Conservation (phyloP, 1,139 yeast genomes). For the Suhomyces bokatorum region DNA sequence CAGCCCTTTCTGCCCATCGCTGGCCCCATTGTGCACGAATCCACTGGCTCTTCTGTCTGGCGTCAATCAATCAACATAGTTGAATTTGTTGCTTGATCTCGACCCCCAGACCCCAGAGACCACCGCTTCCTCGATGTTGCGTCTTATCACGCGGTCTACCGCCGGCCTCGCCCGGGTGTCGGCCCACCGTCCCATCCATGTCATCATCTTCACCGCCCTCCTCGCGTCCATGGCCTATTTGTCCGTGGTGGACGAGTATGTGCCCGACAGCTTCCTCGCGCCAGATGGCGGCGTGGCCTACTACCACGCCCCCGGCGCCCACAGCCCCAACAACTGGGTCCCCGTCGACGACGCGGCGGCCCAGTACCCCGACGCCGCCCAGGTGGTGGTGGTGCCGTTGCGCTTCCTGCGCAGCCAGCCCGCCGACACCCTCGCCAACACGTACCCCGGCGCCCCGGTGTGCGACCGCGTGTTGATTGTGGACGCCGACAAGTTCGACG, state of each 20-base stretch:
- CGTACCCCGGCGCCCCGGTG: constrained; percentile 32
- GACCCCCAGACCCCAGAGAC: background rate
- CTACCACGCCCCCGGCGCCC: constrained; percentile 47
- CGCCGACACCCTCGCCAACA: constrained; percentile 29
- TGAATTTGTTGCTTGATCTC: constrained; percentile 2
- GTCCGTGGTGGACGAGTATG: constrained; percentile 77
- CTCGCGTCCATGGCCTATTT: constrained; percentile 82
- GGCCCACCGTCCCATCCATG: constrained; percentile 87
- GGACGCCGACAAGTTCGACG: constrained; percentile 36
- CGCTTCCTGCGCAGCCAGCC: constrained; percentile 45
- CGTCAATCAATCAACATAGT: background rate
- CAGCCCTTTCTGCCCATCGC: too few relatives aligned
- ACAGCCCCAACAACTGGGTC: constrained; percentile 46
- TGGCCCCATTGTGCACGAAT: too few relatives aligned
- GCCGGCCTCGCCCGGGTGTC: constrained; percentile 59
- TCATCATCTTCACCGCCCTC: constrained; percentile 70
- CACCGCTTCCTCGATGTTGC: constrained; percentile 22
- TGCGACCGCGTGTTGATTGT: constrained; percentile 47
- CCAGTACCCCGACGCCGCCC: constrained; percentile 41
- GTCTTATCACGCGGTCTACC: constrained; percentile 33
- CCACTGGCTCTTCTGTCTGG: background rate
- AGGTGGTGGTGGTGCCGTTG: constrained; percentile 54
- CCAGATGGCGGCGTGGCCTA: constrained; percentile 29
- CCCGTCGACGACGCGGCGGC: constrained; percentile 26
- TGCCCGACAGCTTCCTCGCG: constrained; percentile 40